Evolutionary conservation across 2,329 filamentous ascomycete genomes (phyloP).

Genomic region (Macrophomina tecta): DNA sequence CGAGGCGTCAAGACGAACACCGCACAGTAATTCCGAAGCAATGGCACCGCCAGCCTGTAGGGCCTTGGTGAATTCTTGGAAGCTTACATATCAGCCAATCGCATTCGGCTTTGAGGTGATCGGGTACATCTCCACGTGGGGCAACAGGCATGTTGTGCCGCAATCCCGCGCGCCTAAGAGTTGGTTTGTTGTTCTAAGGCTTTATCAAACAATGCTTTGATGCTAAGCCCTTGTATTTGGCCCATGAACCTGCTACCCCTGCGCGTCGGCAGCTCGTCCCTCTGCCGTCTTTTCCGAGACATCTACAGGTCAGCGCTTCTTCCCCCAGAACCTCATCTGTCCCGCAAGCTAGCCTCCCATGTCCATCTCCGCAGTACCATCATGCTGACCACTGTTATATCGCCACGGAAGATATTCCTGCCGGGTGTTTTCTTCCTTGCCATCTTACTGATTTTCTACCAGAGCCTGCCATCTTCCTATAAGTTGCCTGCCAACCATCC

Average conservation of each 20-base stretch:
- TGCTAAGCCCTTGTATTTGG: neutral
- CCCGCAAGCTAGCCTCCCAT: neutral
- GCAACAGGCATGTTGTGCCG: conserved; percentile 2
- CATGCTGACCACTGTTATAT: neutral
- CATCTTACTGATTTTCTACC: conserved; percentile 37
- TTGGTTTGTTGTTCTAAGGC: no score
- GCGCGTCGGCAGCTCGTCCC: no score
- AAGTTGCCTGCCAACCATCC: conserved; percentile 25
- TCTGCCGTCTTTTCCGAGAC: no score
- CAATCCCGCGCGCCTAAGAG: conserved; percentile 6
- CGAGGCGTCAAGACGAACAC: no score
- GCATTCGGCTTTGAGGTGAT: no score
- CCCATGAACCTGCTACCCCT: neutral
- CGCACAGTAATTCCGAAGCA: no score
- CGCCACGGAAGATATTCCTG: neutral
- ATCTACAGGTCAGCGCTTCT: no score
- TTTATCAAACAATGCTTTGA: neutral
- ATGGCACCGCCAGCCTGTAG: no score
- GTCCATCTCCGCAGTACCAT: neutral
- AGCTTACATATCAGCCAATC: no score
- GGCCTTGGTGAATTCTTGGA: no score
- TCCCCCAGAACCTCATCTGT: neutral
- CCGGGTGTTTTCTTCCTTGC: conserved; percentile 34
- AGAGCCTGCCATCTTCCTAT: conserved; percentile 36
- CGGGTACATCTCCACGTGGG: neutral